These are phyloP conservation scores for Verticillium tricorpus DNA, from an alignment of 2,329 filamentous ascomycete genomes.

Conservation along the genomic window DNA sequence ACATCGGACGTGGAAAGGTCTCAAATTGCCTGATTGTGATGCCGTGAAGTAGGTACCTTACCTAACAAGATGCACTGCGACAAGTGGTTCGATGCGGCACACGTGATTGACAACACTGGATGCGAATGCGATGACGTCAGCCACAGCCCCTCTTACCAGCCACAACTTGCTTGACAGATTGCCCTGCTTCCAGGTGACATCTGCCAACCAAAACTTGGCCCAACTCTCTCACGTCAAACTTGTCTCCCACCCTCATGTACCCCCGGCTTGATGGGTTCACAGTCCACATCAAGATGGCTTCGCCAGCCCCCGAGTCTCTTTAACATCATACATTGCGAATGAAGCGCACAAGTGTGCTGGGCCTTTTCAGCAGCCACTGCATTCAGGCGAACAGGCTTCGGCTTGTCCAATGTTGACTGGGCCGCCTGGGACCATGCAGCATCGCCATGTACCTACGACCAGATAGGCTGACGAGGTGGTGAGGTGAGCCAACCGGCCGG, in stretches of 20 bases:
- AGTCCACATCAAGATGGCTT: not conserved
- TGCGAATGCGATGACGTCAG: slow-evolving; percentile 8
- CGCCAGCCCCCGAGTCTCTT: not conserved
- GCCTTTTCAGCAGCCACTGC: not conserved
- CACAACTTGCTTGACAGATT: not conserved
- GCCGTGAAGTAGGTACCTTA: no score
- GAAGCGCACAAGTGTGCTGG: not conserved
- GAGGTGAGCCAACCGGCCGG: not conserved
- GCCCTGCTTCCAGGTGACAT: not conserved
- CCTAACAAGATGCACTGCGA: no score
- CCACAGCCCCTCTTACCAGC: not conserved
- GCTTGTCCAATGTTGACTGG: not conserved
- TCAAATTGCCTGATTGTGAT: no score
- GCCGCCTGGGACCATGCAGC: not conserved
- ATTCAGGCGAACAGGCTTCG: not conserved
- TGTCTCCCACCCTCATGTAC: not conserved
- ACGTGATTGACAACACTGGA: not conserved
- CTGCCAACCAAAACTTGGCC: not conserved
- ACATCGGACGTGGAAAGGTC: no score
- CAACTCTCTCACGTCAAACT: not conserved
- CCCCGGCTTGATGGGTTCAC: not conserved
- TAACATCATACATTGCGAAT: not conserved
- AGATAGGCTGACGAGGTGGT: not conserved
- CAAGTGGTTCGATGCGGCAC: not conserved
- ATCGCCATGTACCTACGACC: not conserved